These are phyloP conservation scores for Chernovozyma aurita DNA, from an alignment of 1,139 yeast species.

Conservation along the genomic window DNA sequence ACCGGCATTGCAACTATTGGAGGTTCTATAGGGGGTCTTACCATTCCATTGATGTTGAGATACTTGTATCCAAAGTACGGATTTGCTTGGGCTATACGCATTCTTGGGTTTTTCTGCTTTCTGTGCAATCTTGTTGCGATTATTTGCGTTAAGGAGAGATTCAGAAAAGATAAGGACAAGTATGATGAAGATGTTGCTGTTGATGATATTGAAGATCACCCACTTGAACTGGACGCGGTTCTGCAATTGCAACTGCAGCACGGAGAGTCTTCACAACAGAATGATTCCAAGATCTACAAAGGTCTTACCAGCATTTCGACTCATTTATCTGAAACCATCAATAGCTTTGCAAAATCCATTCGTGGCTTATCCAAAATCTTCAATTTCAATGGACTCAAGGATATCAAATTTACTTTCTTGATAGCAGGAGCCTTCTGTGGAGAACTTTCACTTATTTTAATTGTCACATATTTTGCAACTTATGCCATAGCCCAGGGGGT, in stretches of 20 bases:
- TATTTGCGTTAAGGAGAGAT: slow-evolving; percentile 45
- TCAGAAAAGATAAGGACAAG: slow-evolving; percentile 15
- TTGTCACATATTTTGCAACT: slow-evolving; percentile 42
- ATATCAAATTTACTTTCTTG: slow-evolving; percentile 22
- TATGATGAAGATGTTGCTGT: neutral
- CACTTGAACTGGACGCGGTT: neutral
- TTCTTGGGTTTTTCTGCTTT: slow-evolving; percentile 46
- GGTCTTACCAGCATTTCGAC: too few relatives aligned
- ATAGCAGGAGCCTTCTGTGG: slow-evolving; percentile 40
- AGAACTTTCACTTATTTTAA: slow-evolving; percentile 53
- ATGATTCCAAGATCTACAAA: neutral
- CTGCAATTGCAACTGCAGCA: neutral
- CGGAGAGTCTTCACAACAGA: neutral
- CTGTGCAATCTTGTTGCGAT: slow-evolving; percentile 37
- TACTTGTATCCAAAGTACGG: slow-evolving; percentile 50
- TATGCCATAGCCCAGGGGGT: slow-evolving; percentile 41
- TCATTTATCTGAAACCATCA: neutral
- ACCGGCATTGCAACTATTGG: slow-evolving; percentile 59
- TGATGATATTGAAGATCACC: neutral
- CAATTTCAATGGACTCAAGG: slow-evolving; percentile 11
- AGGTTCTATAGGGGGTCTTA: slow-evolving; percentile 60
- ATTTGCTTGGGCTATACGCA: slow-evolving; percentile 58
- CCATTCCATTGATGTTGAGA: slow-evolving; percentile 57
- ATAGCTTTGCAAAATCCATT: neutral
- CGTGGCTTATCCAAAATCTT: slow-evolving; percentile 1